Conservation (phyloP, 352 stramenopile species). For the Phytophthora tubulina region DNA sequence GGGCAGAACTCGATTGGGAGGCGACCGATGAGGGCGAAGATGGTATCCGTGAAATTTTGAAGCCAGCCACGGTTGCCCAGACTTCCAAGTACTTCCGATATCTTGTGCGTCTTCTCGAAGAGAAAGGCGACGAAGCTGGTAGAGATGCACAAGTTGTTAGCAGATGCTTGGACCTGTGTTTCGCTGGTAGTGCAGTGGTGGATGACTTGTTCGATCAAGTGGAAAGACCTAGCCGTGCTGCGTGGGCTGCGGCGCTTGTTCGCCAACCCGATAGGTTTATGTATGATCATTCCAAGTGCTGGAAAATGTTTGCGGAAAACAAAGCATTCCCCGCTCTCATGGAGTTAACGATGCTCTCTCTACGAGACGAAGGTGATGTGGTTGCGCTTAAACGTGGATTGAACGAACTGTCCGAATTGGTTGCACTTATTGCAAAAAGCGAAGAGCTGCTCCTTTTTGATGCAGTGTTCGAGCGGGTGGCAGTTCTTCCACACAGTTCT, state of each 20-base stretch:
- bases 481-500: conserved; percentile 35
- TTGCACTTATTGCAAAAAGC: conserved; percentile 54
- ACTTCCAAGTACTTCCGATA: conserved; percentile 80
- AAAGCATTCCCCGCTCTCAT: conserved; percentile 56
- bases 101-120: conserved; percentile 71
- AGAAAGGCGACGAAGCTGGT: conserved; percentile 50
- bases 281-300: conserved; percentile 67
- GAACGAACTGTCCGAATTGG: conserved; percentile 53
- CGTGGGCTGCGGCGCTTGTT: conserved; percentile 63
- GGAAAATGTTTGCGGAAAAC: conserved; percentile 66
- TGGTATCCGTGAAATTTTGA: conserved; percentile 38
- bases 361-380: conserved; percentile 27
- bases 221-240: conserved; percentile 30
- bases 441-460: conserved; percentile 55
- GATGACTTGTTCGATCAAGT: conserved; percentile 64
- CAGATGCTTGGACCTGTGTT: conserved; percentile 72
- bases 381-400: conserved; percentile 35
- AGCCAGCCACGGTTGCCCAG: conserved; percentile 54
- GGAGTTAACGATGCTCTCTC: conserved; percentile 59
- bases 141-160: conserved; percentile 63
- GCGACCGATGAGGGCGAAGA: conserved; percentile 39
- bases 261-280: conserved; percentile 52
- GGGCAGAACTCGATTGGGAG: conserved; percentile 53
- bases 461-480: conserved; percentile 50
- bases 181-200: conserved; percentile 54